Conservation (phyloP, 1,284 basidiomycete species). For the Cryptococcus wingfieldii region DNA sequence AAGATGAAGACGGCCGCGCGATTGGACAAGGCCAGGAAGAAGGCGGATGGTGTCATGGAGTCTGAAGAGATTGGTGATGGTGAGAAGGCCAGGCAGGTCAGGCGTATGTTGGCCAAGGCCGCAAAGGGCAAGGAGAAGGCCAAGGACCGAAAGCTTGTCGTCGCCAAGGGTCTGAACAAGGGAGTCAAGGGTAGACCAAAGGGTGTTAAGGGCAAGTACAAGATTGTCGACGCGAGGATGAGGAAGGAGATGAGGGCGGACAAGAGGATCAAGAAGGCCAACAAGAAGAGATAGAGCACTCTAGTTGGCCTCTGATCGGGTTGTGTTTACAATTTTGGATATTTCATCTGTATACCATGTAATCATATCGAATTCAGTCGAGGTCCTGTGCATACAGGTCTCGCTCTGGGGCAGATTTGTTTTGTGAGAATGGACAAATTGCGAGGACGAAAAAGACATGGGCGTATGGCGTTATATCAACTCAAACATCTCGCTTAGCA, state of each 20-base stretch:
- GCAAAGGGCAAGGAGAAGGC: conserved; percentile 57
- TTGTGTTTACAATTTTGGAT: no score
- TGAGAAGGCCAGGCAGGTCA: conserved; percentile 90
- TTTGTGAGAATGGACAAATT: no score
- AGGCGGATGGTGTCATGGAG: conserved; percentile 90
- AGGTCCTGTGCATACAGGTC: no score
- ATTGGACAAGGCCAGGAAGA: conserved; percentile 90
- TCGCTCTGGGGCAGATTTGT: no score
- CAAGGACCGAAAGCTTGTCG: conserved; percentile 72
- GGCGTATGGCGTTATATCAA: no score
- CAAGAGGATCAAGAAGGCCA: conserved; percentile 41
- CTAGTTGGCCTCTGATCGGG: no score
- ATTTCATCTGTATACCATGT: no score
- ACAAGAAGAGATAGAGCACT: conserved; percentile 30
- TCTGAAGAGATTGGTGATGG: conserved; percentile 86
- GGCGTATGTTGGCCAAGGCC: conserved; percentile 84
- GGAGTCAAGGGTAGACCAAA: conserved; percentile 91
- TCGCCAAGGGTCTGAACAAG: conserved; percentile 84
- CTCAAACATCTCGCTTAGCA: no score
- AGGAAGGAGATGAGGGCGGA: conserved; percentile 44
- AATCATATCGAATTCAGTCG: no score
- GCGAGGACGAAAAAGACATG: no score
- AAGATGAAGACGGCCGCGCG: conserved; percentile 83
- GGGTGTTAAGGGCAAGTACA: conserved; percentile 88
- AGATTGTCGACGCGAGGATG: conserved; percentile 73